phyloP scores from a whole-genome alignment of 2,329 filamentous ascomycete genomes.

The Zymoseptoria pseudotritici region DNA sequence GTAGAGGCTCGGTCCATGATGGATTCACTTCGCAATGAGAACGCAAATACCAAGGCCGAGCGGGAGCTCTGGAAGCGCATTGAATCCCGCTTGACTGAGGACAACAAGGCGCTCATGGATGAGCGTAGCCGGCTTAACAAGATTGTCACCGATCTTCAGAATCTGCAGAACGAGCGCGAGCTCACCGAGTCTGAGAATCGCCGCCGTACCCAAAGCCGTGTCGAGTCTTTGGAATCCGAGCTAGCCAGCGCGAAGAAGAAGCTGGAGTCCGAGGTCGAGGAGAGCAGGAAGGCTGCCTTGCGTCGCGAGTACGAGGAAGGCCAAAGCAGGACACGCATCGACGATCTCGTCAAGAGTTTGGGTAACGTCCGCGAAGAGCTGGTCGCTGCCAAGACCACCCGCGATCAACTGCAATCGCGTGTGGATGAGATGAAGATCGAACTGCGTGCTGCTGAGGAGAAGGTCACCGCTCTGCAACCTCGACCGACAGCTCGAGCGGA shows the following conservation, averaged over 20 bases:
- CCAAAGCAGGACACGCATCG: slow-evolving; percentile 83
- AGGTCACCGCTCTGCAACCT: slow-evolving; percentile 73
- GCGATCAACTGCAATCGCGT: slow-evolving; percentile 80
- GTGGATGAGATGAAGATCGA: slow-evolving; percentile 87
- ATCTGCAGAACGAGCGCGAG: slow-evolving; percentile 84
- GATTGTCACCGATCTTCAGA: slow-evolving; percentile 76
- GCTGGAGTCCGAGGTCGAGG: slow-evolving; percentile 73
- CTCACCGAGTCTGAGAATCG: slow-evolving; percentile 73
- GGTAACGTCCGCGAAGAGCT: slow-evolving; percentile 79
- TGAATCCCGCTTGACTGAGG: slow-evolving; percentile 77
- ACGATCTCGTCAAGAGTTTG: slow-evolving; percentile 77
- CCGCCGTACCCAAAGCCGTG: slow-evolving; percentile 68
- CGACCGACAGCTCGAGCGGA: slow-evolving; percentile 60
- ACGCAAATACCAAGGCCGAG: slow-evolving; percentile 86
- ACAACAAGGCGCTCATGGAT: slow-evolving; percentile 76
- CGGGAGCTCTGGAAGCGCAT: slow-evolving; percentile 93
- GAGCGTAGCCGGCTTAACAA: slow-evolving; percentile 79
- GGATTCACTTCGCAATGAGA: slow-evolving; percentile 85
- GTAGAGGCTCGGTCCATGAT: slow-evolving; percentile 74
- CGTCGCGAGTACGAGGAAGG: slow-evolving; percentile 86
- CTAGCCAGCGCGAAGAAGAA: slow-evolving; percentile 72
- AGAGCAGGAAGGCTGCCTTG: slow-evolving; percentile 71
- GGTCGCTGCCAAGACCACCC: slow-evolving; percentile 74
- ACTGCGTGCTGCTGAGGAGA: slow-evolving; percentile 81
- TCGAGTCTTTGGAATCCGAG: slow-evolving; percentile 74